Conservation (phyloP, 805 yeast genomes). For the Tetrapisispora arboricola region DNA sequence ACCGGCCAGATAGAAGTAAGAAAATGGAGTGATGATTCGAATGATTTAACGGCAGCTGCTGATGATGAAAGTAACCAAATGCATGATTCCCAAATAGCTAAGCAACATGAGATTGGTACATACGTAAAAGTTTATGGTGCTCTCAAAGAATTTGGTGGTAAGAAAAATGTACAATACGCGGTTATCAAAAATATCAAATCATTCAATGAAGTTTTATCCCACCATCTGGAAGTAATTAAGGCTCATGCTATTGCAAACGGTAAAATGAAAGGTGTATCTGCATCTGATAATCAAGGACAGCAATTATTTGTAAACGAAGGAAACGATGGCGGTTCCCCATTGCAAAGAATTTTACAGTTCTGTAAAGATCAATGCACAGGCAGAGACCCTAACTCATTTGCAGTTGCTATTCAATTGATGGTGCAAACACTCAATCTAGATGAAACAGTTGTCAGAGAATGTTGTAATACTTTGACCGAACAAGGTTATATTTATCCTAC, state of each 20-base stretch:
- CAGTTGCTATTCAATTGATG: constrained; percentile 59
- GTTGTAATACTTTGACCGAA: constrained; percentile 48
- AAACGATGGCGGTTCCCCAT: constrained; percentile 23
- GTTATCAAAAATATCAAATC: constrained; percentile 46
- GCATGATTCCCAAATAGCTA: constrained; percentile 27
- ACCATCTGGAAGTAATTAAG: constrained; percentile 53
- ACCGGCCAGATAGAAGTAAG: constrained; percentile 58
- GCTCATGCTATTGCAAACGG: constrained; percentile 49
- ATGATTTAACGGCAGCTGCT: constrained; percentile 24
- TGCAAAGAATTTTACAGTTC: constrained; percentile 39
- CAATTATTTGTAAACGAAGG: constrained; percentile 38
- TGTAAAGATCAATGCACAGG: constrained; percentile 37
- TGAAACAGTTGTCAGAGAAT: constrained; percentile 38
- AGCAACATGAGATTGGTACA: constrained; percentile 35
- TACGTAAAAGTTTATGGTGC: constrained; percentile 54
- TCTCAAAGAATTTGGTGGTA: constrained; percentile 49
- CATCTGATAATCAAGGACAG: constrained; percentile 15
- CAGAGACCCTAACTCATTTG: constrained; percentile 49
- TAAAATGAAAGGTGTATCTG: constrained; percentile 20
- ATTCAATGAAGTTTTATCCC: constrained; percentile 60
- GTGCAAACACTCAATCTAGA: constrained; percentile 45
- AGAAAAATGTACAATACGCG: constrained; percentile 55
- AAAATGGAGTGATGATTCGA: constrained; percentile 47
- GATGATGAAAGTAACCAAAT: constrained; percentile 16
- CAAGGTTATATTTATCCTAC: constrained; percentile 63